Percentiles rank a stretch among this genome's conserved stretches.
phyloP scores from a whole-genome alignment of 225 moss, liverwort and hornwort genomes.

The Physcomitrellopsis africana region DNA sequence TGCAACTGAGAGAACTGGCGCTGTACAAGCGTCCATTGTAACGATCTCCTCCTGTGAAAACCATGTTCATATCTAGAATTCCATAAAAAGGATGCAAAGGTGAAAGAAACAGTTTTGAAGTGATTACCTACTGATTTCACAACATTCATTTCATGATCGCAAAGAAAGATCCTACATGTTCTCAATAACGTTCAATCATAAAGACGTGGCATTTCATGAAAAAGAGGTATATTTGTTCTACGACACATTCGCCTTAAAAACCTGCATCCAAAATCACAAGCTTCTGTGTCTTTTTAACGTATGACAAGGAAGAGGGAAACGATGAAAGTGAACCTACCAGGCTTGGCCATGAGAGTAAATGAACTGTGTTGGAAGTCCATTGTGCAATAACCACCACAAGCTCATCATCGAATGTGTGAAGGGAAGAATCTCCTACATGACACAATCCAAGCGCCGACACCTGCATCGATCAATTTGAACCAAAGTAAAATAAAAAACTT shows the following conservation, averaged over 20 bases:
- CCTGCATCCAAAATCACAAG: background rate
- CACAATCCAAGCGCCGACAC: slow-evolving; percentile 83
- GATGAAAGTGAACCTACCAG: slow-evolving; percentile 53
- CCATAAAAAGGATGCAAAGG: background rate
- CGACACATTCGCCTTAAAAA: background rate
- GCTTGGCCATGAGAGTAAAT: slow-evolving; percentile 88
- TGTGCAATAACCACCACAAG: slow-evolving; percentile 78
- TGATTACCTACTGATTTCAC: slow-evolving; percentile 2
- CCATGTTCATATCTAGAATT: slow-evolving; percentile 3
- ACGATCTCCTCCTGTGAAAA: slow-evolving; percentile 70
- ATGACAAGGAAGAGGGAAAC: slow-evolving; percentile 16
- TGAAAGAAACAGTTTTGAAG: slow-evolving; percentile 3
- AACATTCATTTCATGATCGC: background rate
- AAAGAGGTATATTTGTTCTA: background rate
- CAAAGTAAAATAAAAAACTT: background rate
- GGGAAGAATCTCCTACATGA: slow-evolving; percentile 51
- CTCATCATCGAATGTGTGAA: slow-evolving; percentile 36
- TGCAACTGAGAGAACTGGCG: slow-evolving; percentile 60
- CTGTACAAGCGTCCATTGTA: slow-evolving; percentile 51
- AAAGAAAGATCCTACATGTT: background rate
- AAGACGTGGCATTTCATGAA: slow-evolving; percentile 20
- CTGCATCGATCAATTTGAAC: slow-evolving; percentile 48
- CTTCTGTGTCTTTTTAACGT: background rate
- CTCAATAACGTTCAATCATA: background rate
- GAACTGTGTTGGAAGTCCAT: slow-evolving; percentile 79